Evolutionary conservation across 1,284 basidiomycete species (phyloP).

Genomic region (Exsudoporus floridanus): DNA sequence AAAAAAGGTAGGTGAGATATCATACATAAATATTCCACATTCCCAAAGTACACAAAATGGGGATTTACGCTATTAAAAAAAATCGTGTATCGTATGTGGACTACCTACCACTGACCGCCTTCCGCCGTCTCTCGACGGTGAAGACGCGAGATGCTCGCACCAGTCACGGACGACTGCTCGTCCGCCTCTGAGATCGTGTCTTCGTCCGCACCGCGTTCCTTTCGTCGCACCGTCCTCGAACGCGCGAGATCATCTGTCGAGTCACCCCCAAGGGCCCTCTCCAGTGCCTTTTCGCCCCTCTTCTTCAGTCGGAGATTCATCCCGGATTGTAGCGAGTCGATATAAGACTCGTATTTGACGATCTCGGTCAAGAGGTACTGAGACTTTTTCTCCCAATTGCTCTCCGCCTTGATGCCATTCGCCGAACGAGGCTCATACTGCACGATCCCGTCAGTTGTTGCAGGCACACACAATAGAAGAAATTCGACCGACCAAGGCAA

Average conservation of each 20-base stretch:
- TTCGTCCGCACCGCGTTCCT: conserved; percentile 45
- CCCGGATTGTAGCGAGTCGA: conserved; percentile 80
- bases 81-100: conserved; percentile 14
- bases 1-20: conserved; percentile 25
- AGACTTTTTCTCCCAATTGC: conserved; percentile 92
- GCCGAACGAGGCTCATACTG: conserved; percentile 80
- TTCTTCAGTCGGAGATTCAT: conserved; percentile 82
- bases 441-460: background rate
- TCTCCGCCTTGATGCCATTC: conserved; percentile 73
- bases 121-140: conserved; percentile 53
- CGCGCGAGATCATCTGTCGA: conserved; percentile 40
- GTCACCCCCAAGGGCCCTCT: conserved; percentile 60
- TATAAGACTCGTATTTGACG: conserved; percentile 95
- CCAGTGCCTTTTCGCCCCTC: conserved; percentile 83
- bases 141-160: conserved; percentile 17
- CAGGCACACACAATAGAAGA: background rate
- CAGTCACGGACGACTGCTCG: conserved; percentile 14
- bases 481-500: conserved; percentile 50
- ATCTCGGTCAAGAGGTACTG: conserved; percentile 88
- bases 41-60: conserved; percentile 8
- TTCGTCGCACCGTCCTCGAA: conserved; percentile 46
- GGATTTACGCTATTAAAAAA: conserved; percentile 14
- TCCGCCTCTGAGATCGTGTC: conserved; percentile 39
- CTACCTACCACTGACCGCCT: conserved; percentile 27
- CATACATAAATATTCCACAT: conserved; percentile 34